These are phyloP conservation scores for Musa beccarii DNA, from an alignment of 176 grass and related monocot genomes.

Conservation along the genomic window DNA sequence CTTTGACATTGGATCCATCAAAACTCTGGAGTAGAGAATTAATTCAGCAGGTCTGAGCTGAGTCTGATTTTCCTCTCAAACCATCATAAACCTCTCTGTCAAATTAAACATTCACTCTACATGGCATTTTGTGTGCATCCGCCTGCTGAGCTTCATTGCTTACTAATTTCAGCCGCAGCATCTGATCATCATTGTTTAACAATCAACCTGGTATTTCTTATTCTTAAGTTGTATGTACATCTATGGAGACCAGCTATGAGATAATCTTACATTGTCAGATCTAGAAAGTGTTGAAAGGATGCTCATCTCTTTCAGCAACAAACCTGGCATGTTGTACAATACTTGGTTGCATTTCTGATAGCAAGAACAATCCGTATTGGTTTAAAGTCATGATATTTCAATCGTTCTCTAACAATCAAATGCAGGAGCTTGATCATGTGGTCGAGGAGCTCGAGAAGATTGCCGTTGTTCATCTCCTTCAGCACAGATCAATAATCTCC, in stretches of 20 bases:
- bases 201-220: no score
- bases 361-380: background rate
- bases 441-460: constrained; percentile 92
- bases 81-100: background rate
- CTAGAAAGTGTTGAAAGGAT: no score
- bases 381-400: background rate
- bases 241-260: no score
- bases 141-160: background rate
- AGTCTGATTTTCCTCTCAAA: background rate
- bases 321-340: background rate
- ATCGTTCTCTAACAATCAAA: background rate
- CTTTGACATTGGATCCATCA: constrained; percentile 78
- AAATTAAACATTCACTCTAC: no score
- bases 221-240: no score
- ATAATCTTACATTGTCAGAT: no score
- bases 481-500: constrained; percentile 79
- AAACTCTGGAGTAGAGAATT: constrained; percentile 82
- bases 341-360: background rate
- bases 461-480: constrained; percentile 75
- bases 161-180: no score
- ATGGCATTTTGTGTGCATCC: background rate
- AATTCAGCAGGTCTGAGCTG: constrained; percentile 45
- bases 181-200: no score
- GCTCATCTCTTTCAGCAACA: no score
- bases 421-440: constrained; percentile 78